Conservation (phyloP, 2,329 filamentous ascomycete species). For the Aspergillus texensis region DNA sequence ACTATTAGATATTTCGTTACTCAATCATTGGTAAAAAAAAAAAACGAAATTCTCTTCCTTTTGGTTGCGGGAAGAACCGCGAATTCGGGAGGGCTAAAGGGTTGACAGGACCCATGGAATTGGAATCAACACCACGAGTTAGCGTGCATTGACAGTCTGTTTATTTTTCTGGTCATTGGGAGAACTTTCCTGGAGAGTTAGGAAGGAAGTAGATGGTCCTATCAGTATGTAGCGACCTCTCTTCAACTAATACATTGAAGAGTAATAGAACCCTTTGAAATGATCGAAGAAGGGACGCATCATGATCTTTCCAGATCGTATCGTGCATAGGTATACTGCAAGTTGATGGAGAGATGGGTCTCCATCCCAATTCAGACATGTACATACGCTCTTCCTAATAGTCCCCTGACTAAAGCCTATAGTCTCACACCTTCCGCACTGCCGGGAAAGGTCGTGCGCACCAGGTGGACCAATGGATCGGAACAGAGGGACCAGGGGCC, state of each 20-base stretch:
- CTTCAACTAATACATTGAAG: neutral
- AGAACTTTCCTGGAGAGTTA: neutral
- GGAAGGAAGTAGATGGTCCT: neutral
- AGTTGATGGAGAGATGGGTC: neutral
- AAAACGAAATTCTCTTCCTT: neutral
- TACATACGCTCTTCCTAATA: conserved; percentile 2
- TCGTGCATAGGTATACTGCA: neutral
- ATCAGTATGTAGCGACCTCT: too few species aligned
- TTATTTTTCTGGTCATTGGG: neutral
- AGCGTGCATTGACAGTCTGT: neutral
- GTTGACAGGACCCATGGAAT: conserved; percentile 5
- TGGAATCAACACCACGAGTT: neutral
- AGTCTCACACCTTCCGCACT: conserved; percentile 10
- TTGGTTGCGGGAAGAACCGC: conserved; percentile 7
- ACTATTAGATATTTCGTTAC: neutral
- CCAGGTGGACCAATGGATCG: conserved; percentile 3
- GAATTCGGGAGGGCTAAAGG: conserved; percentile 1
- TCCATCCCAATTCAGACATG: neutral
- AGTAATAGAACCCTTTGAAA: neutral
- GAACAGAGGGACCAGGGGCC: neutral
- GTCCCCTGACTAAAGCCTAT: conserved; percentile 7
- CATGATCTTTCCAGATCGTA: neutral
- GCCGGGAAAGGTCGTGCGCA: conserved; percentile 9
- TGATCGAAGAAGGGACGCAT: neutral
- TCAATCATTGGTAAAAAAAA: neutral